Conservation (phyloP, 768 basidiomycete genomes). For the Terana coerulea region DNA sequence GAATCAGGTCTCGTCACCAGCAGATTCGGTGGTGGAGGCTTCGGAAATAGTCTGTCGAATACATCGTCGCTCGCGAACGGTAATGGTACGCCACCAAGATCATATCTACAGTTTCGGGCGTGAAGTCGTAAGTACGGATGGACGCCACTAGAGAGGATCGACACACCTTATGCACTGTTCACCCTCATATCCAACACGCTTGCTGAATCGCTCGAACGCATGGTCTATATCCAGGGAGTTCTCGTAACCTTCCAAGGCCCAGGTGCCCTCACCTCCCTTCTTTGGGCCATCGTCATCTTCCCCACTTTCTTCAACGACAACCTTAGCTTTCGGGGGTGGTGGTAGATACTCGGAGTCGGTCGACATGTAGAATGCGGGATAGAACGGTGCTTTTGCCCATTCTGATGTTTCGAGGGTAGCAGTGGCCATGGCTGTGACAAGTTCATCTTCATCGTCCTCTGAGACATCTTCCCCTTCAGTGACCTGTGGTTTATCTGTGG, state of each 20-base stretch:
- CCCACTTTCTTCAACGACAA: conserved; percentile 35
- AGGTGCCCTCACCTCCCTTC: conserved; percentile 45
- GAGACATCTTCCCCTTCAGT: conserved; percentile 21
- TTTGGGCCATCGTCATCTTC: conserved; percentile 36
- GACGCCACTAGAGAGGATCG: neutral
- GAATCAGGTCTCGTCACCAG: conserved; percentile 61
- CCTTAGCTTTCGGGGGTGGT: conserved; percentile 46
- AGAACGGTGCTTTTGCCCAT: conserved; percentile 66
- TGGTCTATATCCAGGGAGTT: conserved; percentile 76
- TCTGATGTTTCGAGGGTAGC: conserved; percentile 52
- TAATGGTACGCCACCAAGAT: conserved; percentile 78
- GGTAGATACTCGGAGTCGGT: conserved; percentile 72
- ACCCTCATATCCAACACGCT: conserved; percentile 63
- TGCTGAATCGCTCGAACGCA: conserved; percentile 82
- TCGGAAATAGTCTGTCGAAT: conserved; percentile 73
- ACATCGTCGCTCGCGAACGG: conserved; percentile 79
- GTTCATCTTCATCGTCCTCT: conserved; percentile 34
- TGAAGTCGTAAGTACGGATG: neutral
- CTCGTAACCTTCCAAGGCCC: conserved; percentile 77
- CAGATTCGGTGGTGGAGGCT: conserved; percentile 33
- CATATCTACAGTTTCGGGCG: conserved; percentile 80
- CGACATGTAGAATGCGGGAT: conserved; percentile 69
- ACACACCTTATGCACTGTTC: conserved; percentile 86
- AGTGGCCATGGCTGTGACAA: conserved; percentile 56
- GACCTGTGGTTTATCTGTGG: neutral